Evolutionary conservation across 140 eudicot species (phyloP), one percentile per base, ranked within the genome.

Genomic region (Senecio squalidus): DNA sequence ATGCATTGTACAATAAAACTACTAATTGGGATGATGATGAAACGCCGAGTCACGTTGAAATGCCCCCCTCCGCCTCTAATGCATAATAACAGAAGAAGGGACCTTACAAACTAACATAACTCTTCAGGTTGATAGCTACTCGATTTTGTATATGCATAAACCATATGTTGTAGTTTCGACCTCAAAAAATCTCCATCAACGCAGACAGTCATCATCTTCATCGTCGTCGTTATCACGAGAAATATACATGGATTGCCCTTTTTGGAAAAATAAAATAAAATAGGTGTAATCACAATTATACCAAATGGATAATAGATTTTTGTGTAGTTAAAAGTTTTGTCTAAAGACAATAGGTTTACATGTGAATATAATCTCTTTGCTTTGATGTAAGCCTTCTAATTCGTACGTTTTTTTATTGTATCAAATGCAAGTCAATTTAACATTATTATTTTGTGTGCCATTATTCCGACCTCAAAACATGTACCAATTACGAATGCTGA

Each of bases 1-100:
- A 81, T 16, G 72, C 76, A 11, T 53, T 55, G 13, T 89, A 39
- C 62, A 74, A 76, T 26, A 51, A 62, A 45, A 60, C 93, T 13
- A 89, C 93, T 0, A 80, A 74, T 20, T 85, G 93, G 97, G 81
- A 73, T 16, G 80, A 85, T 1, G 78, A 80, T 0, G 75, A 70
- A n/a, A 30, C 25, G 10, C 38, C 58, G 15, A 49, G 62, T 0
- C 79, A 79, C 51, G 44, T 72, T 55, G 75, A 84, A 64, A 43
- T 70, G 58, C 71, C 49, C 58, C 5, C 75, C 0, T 18, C 51
- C 1, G 57, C 65, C 7, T 41, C 76, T 25, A 70, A 62, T 53
- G 76, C 59, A 14, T 70, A 31, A 17, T 21, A 9, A 33, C 8
- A 45, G 7, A 52, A 52, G 50, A 49, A 26, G 23, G 54, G 6